Conservation (phyloP, 192 early-diverging fungal genomes). For the Podila epicladia region DNA sequence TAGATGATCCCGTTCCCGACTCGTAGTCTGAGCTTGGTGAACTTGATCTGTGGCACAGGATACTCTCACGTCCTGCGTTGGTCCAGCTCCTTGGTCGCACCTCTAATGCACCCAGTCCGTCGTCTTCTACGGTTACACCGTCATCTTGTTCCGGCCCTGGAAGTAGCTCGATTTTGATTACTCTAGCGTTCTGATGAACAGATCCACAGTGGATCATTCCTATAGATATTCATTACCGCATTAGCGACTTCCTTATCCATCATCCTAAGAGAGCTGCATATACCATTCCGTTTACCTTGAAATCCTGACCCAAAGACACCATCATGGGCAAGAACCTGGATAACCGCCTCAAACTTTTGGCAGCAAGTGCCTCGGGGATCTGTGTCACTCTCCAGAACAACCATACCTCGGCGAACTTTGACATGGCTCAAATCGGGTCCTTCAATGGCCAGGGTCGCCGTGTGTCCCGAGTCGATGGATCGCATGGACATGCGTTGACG, state of each 20-base stretch:
- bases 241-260: not conserved
- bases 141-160: constrained; percentile 23
- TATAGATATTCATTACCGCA: not conserved
- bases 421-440: constrained; percentile 56
- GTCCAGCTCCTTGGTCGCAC: constrained; percentile 14
- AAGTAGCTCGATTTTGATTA: constrained; percentile 53
- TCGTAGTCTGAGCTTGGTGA: constrained; percentile 46
- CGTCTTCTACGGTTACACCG: not conserved
- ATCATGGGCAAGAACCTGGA: constrained; percentile 69
- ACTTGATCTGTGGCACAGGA: constrained; percentile 8
- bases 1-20: constrained; percentile 41
- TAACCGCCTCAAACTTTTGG: constrained; percentile 68
- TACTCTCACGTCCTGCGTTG: constrained; percentile 9
- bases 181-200: constrained; percentile 64
- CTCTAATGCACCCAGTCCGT: not conserved
- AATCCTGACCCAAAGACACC: constrained; percentile 56
- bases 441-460: constrained; percentile 78
- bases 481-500: constrained; percentile 81
- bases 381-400: constrained; percentile 55
- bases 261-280: not conserved
- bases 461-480: constrained; percentile 74
- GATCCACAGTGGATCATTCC: constrained; percentile 68
- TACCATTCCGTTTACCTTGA: constrained; percentile 40
- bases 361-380: constrained; percentile 52
- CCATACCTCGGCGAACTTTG: constrained; percentile 63